Evolutionary conservation across 1,284 basidiomycete genomes (phyloP).

Genomic region (Ustilago lituana): DNA sequence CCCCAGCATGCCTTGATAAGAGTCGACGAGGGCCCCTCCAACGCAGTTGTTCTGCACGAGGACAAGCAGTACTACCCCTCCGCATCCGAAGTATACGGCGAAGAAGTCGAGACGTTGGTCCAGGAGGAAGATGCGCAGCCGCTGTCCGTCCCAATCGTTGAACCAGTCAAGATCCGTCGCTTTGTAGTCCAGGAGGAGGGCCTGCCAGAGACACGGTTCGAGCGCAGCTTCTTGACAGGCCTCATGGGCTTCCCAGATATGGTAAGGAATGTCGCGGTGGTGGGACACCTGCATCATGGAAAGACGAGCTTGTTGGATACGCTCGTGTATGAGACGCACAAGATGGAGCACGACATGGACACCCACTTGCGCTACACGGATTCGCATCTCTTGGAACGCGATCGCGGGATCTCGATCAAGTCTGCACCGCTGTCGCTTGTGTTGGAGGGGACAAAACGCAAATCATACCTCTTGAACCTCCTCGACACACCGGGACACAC

Average conservation of each 20-base stretch:
- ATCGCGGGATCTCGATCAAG: conserved; percentile 93
- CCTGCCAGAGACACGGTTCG: conserved; percentile 58
- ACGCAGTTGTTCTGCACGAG: conserved; percentile 91
- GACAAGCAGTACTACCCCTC: conserved; percentile 98
- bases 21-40: conserved; percentile 71
- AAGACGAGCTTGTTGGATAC: conserved; percentile 97
- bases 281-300: conserved; percentile 93
- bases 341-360: conserved; percentile 72
- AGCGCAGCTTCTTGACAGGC: conserved; percentile 83
- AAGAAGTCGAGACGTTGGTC: conserved; percentile 93
- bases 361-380: conserved; percentile 85
- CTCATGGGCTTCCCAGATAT: conserved; percentile 92
- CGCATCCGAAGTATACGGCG: conserved; percentile 89
- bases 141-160: conserved; percentile 91
- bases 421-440: conserved; percentile 95
- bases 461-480: conserved; percentile 91
- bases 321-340: conserved; percentile 96
- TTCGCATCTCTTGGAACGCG: conserved; percentile 86
- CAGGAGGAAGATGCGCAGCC: conserved; percentile 98
- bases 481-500: conserved; percentile 98
- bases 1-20: conserved; percentile 58
- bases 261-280: conserved; percentile 73
- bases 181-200: conserved; percentile 73
- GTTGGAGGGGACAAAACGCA: conserved; percentile 84
- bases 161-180: conserved; percentile 93